Evolutionary conservation across 2,329 filamentous ascomycete species (phyloP).

Genomic region (Geosmithia morbida): DNA sequence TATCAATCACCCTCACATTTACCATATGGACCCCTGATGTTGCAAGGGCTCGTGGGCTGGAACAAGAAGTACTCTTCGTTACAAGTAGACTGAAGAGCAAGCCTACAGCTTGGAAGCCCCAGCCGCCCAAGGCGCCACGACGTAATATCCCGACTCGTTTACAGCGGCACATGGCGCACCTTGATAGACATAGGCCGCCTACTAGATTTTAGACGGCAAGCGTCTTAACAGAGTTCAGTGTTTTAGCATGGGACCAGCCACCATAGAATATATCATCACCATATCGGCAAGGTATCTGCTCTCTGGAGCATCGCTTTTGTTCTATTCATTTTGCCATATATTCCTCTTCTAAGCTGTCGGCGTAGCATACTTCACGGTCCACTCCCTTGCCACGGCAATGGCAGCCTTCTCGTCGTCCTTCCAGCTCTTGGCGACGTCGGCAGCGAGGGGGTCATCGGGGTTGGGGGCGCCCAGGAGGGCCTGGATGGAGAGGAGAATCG

Average conservation of each 20-base stretch:
- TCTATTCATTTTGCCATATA: neutral
- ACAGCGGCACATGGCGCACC: too few species aligned
- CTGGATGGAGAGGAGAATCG: constrained; percentile 97
- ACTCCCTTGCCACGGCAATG: constrained; percentile 82
- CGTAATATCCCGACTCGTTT: too few species aligned
- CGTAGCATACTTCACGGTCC: constrained; percentile 74
- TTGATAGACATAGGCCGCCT: too few species aligned
- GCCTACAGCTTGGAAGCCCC: too few species aligned
- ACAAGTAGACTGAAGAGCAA: too few species aligned
- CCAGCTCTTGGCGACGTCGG: constrained; percentile 95
- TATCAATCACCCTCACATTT: neutral
- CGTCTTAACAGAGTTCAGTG: too few species aligned
- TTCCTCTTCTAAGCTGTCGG: constrained; percentile 13
- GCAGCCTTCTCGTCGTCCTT: constrained; percentile 90
- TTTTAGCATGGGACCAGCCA: neutral
- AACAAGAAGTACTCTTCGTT: too few species aligned
- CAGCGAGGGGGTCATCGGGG: constrained; percentile 94
- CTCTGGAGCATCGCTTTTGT: neutral
- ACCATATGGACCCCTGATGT: neutral
- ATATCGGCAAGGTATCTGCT: neutral
- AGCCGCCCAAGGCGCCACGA: too few species aligned
- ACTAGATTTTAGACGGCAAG: too few species aligned
- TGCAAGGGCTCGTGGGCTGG: neutral
- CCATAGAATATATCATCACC: neutral
- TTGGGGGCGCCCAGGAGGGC: constrained; percentile 92